Base-by-base conservation (phyloP, 2,329 filamentous ascomycete genomes). In the Exophiala alcalophila region DNA sequence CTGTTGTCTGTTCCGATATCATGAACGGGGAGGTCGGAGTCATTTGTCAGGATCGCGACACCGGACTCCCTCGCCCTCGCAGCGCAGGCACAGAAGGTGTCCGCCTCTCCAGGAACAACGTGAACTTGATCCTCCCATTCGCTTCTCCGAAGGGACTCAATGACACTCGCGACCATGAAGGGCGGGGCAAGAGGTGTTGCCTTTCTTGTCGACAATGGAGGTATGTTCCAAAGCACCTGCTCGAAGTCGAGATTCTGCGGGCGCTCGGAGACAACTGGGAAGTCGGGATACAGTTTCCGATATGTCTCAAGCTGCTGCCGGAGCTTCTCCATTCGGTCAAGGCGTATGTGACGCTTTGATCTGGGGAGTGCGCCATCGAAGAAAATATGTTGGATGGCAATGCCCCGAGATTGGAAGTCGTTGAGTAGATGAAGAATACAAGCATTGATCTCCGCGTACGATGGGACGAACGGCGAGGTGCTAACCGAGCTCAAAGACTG, bases 321-420 rank as follows among this genome's bases (percentile, higher is more conserved):
- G 15, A 72, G 77, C 14, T 69, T 72, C 35, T 78, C 68, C 24
- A 85, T 69, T 23, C 88, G 74, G 7, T 73, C 63, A 36, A 81
- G 65, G 4, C 88, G 77, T 5, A 80, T 77, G 0, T 66, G 61
- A 23, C 74, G 71, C 60, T 95, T 95, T 4, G 70, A 63, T 0
- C 61, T 45, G 0, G 91, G 91, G 1, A 97, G 72, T 42, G 79
- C 82, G 10, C 89, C 89, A 62, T 97, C 91, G 57, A 97, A 96
- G 61, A 84, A 89, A 39, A 96, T 32, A 74, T 53, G 81, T 86
- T 53, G 21, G 8, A 36, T 23, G 29, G 36, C 65, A 35, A 85
- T 73, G 39, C 76, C 71, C 44, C 73, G 70, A 3, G 57, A 57
- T 35, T 70, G 67, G 11, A 94, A 64, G 24, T 71, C 63, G 16